Conservation (phyloP, 73 alveolate species). For the Uronychia setigera region DNA sequence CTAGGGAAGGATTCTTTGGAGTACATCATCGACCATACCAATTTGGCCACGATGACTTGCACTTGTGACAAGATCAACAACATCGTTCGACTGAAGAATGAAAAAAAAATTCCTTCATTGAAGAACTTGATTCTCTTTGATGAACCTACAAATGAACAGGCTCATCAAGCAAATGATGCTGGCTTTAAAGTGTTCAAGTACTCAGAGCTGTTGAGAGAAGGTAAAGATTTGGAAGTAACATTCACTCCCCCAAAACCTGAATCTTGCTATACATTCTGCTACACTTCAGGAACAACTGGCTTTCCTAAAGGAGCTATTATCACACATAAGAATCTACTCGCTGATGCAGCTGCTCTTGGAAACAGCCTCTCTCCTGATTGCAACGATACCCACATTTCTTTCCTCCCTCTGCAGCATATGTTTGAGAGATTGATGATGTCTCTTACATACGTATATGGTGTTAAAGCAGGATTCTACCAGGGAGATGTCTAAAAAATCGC, state of each 20-base stretch:
- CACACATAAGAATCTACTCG: slow-evolving; percentile 60
- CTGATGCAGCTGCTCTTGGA: slow-evolving; percentile 42
- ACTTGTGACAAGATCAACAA: slow-evolving; percentile 50
- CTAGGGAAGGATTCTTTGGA: slow-evolving; percentile 72
- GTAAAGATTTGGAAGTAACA: no score
- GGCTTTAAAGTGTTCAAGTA: slow-evolving; percentile 48
- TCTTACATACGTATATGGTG: slow-evolving; percentile 69
- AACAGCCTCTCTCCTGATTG: neutral
- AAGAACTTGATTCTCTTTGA: slow-evolving; percentile 57
- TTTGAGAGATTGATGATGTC: slow-evolving; percentile 73
- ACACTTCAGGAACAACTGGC: slow-evolving; percentile 82
- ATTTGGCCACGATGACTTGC: slow-evolving; percentile 46
- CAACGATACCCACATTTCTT: slow-evolving; percentile 63
- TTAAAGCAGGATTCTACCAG: slow-evolving; percentile 76
- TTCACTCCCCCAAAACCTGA: slow-evolving; percentile 51
- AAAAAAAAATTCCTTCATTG: slow-evolving; percentile 39
- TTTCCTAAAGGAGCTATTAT: slow-evolving; percentile 74
- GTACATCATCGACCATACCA: slow-evolving; percentile 59
- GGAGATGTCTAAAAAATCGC: slow-evolving; percentile 85
- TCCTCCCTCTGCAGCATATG: slow-evolving; percentile 93
- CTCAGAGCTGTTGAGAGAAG: no score
- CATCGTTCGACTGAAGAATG: slow-evolving; percentile 27
- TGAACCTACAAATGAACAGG: slow-evolving; percentile 31
- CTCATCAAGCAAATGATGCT: slow-evolving; percentile 23
- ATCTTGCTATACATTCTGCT: slow-evolving; percentile 57